phyloP scores from a whole-genome alignment of 2,329 filamentous ascomycete genomes.

The Alternaria gansuensis region DNA sequence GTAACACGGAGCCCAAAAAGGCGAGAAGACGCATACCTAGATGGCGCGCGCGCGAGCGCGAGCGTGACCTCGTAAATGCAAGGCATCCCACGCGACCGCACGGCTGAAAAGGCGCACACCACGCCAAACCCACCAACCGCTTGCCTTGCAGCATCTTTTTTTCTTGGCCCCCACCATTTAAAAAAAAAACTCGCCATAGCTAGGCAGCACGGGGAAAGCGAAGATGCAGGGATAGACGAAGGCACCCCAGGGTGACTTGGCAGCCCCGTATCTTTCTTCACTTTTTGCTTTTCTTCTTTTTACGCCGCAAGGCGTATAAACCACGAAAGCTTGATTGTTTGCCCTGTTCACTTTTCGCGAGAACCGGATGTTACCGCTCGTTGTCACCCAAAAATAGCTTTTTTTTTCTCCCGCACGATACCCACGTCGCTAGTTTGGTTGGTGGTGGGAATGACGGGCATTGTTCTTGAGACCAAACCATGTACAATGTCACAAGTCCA shows the following conservation, averaged over 20 bases:
- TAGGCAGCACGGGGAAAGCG: constrained; percentile 3
- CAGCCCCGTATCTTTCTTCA: not conserved
- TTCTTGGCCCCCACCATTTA: not conserved
- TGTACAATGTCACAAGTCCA: not conserved
- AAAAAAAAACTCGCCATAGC: not conserved
- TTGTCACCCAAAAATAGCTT: constrained; percentile 5
- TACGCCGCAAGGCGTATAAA: not conserved
- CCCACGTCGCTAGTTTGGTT: not conserved
- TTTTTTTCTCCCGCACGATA: not conserved
- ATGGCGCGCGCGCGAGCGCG: not conserved
- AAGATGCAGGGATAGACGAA: constrained; percentile 6
- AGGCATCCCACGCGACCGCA: constrained; percentile 1
- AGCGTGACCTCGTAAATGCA: constrained; percentile 9
- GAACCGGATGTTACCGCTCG: not conserved
- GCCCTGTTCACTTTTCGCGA: not conserved
- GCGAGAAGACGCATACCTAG: not conserved
- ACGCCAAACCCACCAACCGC: not conserved
- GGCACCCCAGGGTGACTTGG: not conserved
- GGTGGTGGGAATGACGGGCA: not conserved
- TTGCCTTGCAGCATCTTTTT: not conserved
- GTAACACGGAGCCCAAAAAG: not conserved
- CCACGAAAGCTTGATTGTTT: not conserved
- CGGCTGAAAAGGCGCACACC: not conserved
- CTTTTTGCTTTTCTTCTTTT: not conserved
- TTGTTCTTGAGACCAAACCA: not conserved